A percentile compares a stretch with the other conserved stretches of the same genome.
phyloP scores from a whole-genome alignment of 2,329 filamentous ascomycete genomes.

The Epichloe sp. region DNA sequence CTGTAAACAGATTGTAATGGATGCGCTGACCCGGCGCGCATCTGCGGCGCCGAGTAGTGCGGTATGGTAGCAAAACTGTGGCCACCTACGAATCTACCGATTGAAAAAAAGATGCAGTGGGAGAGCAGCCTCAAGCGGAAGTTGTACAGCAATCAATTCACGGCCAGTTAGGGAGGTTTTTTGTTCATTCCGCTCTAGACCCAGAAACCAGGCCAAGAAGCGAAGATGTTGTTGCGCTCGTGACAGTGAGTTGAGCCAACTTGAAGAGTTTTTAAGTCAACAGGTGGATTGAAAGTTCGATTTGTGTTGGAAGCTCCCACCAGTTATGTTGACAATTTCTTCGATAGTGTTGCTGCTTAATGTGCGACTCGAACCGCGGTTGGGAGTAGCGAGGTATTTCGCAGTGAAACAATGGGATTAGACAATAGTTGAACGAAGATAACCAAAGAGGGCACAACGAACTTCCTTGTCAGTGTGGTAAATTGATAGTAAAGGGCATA shows the following conservation, averaged over 20 bases:
- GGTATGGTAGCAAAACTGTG: constrained; percentile 17
- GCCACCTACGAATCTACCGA: constrained; percentile 2
- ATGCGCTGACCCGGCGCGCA: constrained; percentile 20
- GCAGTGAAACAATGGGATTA: not conserved
- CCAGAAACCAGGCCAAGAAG: constrained; percentile 83
- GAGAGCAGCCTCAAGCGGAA: not conserved
- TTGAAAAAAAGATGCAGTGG: not conserved
- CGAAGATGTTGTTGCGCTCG: constrained; percentile 62
- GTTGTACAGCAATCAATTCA: not conserved
- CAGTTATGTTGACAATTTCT: not conserved
- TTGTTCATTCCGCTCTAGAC: constrained; percentile 94
- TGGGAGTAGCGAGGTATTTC: not conserved
- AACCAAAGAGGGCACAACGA: not conserved
- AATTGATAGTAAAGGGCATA: not conserved
- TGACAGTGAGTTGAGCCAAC: constrained; percentile 76
- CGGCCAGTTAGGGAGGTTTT: constrained; percentile 81
- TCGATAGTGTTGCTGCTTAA: not conserved
- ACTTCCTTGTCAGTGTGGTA: not conserved
- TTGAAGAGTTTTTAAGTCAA: constrained; percentile 53
- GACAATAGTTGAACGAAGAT: not conserved
- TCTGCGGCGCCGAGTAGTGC: constrained; percentile 22
- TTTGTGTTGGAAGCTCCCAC: not conserved
- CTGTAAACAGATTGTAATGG: not conserved
- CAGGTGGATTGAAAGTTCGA: not conserved
- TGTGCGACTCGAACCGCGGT: not conserved